phyloP scores from a whole-genome alignment of 2,329 filamentous ascomycete species.

The Fusarium sp. region DNA sequence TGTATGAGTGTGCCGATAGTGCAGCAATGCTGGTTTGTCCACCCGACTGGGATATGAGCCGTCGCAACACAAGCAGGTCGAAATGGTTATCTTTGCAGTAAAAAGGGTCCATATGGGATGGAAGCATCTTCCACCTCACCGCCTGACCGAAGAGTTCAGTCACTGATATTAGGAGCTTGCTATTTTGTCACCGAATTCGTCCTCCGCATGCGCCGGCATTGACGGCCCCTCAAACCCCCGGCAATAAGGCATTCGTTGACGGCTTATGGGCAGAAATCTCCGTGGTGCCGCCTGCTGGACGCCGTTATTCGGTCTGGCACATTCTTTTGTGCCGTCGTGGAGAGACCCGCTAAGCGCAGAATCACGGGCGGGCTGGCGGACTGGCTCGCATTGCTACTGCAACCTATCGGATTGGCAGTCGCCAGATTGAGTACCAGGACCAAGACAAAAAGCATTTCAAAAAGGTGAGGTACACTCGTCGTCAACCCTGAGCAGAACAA shows the following conservation, averaged over 20 bases:
- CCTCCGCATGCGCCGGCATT: constrained; percentile 19
- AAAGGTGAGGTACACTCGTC: constrained; percentile 8
- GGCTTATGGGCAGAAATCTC: constrained; percentile 21
- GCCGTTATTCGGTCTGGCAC: constrained; percentile 30
- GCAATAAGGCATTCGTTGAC: constrained; percentile 19
- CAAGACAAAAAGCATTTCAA: constrained; percentile 20
- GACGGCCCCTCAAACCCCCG: constrained; percentile 16
- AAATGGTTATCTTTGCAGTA: constrained; percentile 19
- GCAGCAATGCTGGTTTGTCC: constrained; percentile 2
- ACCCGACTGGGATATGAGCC: constrained; percentile 7
- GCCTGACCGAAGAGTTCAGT: constrained; percentile 1
- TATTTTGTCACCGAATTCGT: constrained; percentile 16
- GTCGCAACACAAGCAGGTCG: constrained; percentile 7
- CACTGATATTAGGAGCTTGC: neutral
- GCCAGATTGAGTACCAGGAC: constrained; percentile 31
- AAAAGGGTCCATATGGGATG: constrained; percentile 9
- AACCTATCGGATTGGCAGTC: constrained; percentile 34
- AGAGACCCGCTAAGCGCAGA: constrained; percentile 33
- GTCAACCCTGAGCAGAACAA: constrained; percentile 17
- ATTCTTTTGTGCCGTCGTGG: constrained; percentile 26
- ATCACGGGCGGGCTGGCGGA: constrained; percentile 8
- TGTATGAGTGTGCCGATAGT: constrained; percentile 10
- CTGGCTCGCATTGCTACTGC: constrained; percentile 12
- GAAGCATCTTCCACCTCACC: constrained; percentile 16
- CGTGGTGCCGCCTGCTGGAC: constrained; percentile 19